A percentile compares a stretch with the other conserved stretches of the same genome.
phyloP scores from a whole-genome alignment of 164 flowering plant genomes.

The Tetracentron sinense region DNA sequence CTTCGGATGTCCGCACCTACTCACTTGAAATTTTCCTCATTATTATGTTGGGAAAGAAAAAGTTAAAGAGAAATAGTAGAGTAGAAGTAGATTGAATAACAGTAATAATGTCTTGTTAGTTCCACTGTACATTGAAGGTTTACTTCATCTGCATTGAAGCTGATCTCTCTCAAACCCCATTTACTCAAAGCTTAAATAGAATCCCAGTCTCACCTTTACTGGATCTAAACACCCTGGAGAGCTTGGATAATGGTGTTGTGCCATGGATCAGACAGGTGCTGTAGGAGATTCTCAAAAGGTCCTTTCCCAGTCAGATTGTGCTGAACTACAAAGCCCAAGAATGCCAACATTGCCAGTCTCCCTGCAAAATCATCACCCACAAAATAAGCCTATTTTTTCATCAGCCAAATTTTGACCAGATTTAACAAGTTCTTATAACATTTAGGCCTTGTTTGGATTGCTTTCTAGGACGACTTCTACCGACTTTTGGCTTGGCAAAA shows the following conservation, averaged over 20 bases:
- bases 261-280: constrained; percentile 98
- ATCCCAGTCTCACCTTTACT: not conserved
- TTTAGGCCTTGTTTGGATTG: no score
- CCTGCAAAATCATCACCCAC: constrained; percentile 45
- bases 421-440: no score
- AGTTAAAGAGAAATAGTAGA: no score
- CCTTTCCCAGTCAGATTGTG: constrained; percentile 96
- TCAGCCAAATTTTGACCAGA: no score
- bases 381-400: no score
- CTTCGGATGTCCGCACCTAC: no score
- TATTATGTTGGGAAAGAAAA: no score
- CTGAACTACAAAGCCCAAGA: constrained; percentile 84
- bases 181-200: constrained; percentile 15
- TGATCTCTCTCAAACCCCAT: constrained; percentile 18
- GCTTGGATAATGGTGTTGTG: constrained; percentile 98
- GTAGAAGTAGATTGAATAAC: constrained; percentile 7
- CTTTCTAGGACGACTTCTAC: no score
- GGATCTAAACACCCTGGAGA: constrained; percentile 28
- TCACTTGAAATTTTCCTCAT: no score
- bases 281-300: constrained; percentile 88
- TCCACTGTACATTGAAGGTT: constrained; percentile 35
- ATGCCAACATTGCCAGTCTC: constrained; percentile 96
- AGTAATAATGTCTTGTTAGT: constrained; percentile 6
- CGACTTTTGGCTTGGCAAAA: no score
- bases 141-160: constrained; percentile 22